A percentile compares a stretch with the other conserved stretches of the same genome.
Evolutionary conservation across 345 rosid genomes (phyloP).

Genomic region (Pugionium cornutum): DNA sequence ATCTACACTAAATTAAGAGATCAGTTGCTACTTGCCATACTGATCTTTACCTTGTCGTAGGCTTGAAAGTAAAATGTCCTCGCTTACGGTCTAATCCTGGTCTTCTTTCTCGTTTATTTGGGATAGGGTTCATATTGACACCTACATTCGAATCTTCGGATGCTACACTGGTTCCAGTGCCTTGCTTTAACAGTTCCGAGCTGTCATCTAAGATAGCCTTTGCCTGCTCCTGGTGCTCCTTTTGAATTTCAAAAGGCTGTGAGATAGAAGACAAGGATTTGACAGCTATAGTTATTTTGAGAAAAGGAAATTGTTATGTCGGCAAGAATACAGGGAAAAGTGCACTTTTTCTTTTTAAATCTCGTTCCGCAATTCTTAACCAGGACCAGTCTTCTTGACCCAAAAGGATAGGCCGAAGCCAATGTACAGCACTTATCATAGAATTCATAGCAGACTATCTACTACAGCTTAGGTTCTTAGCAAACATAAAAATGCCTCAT

Average conservation of each 20-base stretch:
- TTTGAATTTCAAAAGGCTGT: slow-evolving; percentile 56
- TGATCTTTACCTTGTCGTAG: slow-evolving; percentile 51
- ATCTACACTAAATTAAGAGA: background rate
- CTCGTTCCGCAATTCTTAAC: slow-evolving; percentile 1
- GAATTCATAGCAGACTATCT: slow-evolving; percentile 1
- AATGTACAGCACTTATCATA: background rate
- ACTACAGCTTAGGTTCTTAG: slow-evolving; percentile 12
- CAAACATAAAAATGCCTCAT: slow-evolving; percentile 2
- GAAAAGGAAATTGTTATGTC: background rate
- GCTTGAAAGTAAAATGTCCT: slow-evolving; percentile 69
- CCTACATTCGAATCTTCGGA: slow-evolving; percentile 25
- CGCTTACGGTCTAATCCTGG: slow-evolving; percentile 41
- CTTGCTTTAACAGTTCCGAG: slow-evolving; percentile 36
- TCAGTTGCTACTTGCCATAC: background rate
- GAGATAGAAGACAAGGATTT: slow-evolving; percentile 18
- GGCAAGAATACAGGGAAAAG: background rate
- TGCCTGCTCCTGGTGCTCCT: slow-evolving; percentile 60
- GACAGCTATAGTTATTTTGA: slow-evolving; percentile 11
- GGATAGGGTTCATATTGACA: slow-evolving; percentile 28
- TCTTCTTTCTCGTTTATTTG: slow-evolving; percentile 43
- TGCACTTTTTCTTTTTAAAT: background rate
- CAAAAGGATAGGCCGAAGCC: background rate
- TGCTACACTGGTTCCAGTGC: slow-evolving; percentile 25
- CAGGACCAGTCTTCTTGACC: background rate
- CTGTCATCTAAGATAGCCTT: slow-evolving; percentile 44